phyloP scores from a whole-genome alignment of 176 grass and related monocot genomes.

The Triticum monococcum region DNA sequence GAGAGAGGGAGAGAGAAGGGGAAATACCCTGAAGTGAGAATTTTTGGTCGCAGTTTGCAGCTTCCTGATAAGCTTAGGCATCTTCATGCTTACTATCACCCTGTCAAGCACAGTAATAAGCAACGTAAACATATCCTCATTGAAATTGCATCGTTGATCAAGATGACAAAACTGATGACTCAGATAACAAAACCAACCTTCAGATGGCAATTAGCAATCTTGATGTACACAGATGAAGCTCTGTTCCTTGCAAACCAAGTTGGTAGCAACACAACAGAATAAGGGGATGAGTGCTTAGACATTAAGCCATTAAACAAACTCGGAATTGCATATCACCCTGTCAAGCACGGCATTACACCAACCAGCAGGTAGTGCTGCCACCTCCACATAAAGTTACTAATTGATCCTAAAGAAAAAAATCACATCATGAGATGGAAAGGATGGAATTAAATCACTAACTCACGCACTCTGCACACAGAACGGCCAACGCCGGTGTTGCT shows the following conservation, averaged over 20 bases:
- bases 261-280: neutral
- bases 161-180: slow-evolving; percentile 8
- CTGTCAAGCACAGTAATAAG: slow-evolving; percentile 40
- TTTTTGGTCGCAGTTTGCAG: slow-evolving; percentile 38
- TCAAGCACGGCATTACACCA: too few species aligned
- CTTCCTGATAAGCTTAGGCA: slow-evolving; percentile 73
- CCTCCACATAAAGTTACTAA: too few species aligned
- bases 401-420: too few species aligned
- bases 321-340: neutral
- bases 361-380: too few species aligned
- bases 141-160: neutral
- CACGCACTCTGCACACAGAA: too few species aligned
- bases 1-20: too few species aligned
- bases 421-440: too few species aligned
- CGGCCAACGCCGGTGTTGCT: too few species aligned
- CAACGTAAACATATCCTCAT: slow-evolving; percentile 13
- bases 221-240: slow-evolving; percentile 78
- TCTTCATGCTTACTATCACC: slow-evolving; percentile 87
- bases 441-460: too few species aligned
- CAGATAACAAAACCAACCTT: slow-evolving; percentile 52
- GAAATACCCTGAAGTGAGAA: slow-evolving; percentile 45
- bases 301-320: slow-evolving; percentile 7
- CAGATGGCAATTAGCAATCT: slow-evolving; percentile 80
- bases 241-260: slow-evolving; percentile 67
- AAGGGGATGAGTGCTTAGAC: neutral